These are phyloP conservation scores for Cladophialophora bantiana DNA, from an alignment of 2,329 filamentous ascomycete species.

Conservation along the genomic window DNA sequence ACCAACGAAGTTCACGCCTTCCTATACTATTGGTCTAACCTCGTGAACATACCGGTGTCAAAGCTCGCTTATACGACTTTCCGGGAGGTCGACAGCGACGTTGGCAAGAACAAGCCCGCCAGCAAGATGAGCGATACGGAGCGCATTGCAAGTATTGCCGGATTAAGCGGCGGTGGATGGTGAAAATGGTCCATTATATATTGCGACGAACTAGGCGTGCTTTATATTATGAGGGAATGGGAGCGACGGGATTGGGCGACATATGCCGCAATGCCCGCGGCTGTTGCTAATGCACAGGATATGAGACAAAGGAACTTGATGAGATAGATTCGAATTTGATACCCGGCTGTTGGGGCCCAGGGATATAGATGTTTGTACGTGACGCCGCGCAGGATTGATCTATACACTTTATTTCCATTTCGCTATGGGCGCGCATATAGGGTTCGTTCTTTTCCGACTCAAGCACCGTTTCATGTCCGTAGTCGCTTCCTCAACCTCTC, in stretches of 20 bases:
- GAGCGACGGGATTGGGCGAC: background rate
- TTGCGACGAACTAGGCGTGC: background rate
- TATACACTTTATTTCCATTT: background rate
- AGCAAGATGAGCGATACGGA: constrained; percentile 71
- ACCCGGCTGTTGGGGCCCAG: background rate
- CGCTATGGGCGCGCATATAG: too few species aligned
- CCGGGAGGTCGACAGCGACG: constrained; percentile 91
- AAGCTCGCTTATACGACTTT: constrained; percentile 85
- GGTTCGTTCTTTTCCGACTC: too few species aligned
- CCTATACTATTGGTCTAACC: constrained; percentile 76
- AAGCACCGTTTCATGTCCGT: too few species aligned
- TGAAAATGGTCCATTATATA: constrained; percentile 47
- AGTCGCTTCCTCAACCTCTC: too few species aligned
- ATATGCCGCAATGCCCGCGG: background rate
- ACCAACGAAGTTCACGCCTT: constrained; percentile 68
- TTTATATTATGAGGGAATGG: background rate
- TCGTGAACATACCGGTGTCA: constrained; percentile 73
- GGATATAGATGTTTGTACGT: constrained; percentile 2
- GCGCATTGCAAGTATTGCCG: constrained; percentile 84
- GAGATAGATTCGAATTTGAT: background rate
- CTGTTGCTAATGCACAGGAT: background rate
- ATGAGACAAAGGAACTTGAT: background rate
- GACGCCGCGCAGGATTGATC: background rate
- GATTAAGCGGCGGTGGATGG: constrained; percentile 94
- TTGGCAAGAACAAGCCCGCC: constrained; percentile 71